Evolutionary conservation across 2,329 filamentous ascomycete genomes (phyloP), one percentile per base, ranked within the genome.

Genomic region (Sclerotinia subarctica): DNA sequence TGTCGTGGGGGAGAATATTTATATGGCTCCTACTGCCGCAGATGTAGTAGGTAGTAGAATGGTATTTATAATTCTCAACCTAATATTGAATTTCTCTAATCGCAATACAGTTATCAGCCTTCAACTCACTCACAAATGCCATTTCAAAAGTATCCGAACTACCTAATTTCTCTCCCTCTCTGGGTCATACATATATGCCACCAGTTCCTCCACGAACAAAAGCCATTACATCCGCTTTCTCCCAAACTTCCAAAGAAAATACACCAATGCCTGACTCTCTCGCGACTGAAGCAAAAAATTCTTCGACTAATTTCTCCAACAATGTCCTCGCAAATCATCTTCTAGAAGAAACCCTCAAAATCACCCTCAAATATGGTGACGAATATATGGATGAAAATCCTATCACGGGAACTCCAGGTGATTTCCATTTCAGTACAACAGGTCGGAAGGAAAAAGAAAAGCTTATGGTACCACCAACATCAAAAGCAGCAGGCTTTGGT

Each of bases 301-400:
- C 68, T 26, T 57, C 60, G 15, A 32, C 47, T 5, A 68, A n/a
- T 32, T 17, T 32, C 19, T 64, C 71, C 59, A 72, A 72, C 63
- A 71, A 73, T 8, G 73, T 72, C 67, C 67, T 75, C 63, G 74
- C 74, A 57, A 72, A 63, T 46, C 72, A 73, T 49, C 74, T 75
- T 49, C 71, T 86, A 2, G 85, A 88, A 72, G 85, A 88, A 72
- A 85, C 87, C 0, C 83, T 87, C 70, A 78, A 81, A 72, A 81
- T 86, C 52, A 85, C 88, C 72, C 80, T 86, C 77, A 82, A 82
- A 70, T 86, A 85, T 72, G 87, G 86, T 49, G 84, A 86, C 60
- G 87, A 90, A 71, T 90, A 87, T 75, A 85, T 90, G 78, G 86
- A 90, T 77, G 86, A 89, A 76, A 90, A 88, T 72, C 86, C 87